These are phyloP conservation scores for Pythium rhizo-oryzae DNA, from an alignment of 352 stramenopile species.

Conservation along the genomic window DNA sequence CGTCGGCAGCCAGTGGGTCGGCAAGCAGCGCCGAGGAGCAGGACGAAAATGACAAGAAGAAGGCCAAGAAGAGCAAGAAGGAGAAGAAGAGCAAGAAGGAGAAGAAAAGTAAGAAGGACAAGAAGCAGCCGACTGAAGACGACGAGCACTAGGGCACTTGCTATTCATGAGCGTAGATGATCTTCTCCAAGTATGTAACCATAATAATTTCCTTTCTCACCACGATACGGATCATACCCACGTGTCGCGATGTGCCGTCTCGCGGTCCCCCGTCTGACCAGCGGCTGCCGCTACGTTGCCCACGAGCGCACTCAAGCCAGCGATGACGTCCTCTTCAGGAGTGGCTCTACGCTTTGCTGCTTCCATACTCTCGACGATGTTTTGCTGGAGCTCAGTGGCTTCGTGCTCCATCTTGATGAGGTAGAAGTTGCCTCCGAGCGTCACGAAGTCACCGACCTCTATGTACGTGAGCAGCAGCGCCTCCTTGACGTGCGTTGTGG, in stretches of 20 bases:
- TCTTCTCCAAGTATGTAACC: constrained; percentile 19
- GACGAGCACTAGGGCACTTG: background rate
- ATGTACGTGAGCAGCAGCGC: constrained; percentile 62
- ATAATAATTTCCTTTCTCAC: constrained; percentile 5
- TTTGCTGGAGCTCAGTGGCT: constrained; percentile 39
- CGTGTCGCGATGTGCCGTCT: constrained; percentile 23
- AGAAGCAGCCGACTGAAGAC: constrained; percentile 27
- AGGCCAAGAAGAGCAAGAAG: constrained; percentile 34
- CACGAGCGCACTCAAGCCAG: background rate
- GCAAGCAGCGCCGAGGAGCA: background rate
- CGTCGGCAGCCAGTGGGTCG: constrained; percentile 2
- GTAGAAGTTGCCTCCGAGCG: constrained; percentile 65
- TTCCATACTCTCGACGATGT: constrained; percentile 43
- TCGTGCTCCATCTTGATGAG: constrained; percentile 69
- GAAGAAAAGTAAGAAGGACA: constrained; percentile 38
- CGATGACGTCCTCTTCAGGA: constrained; percentile 15
- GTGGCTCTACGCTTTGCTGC: constrained; percentile 24
- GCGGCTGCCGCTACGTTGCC: background rate
- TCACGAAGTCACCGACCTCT: constrained; percentile 79
- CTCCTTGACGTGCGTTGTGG: constrained; percentile 46
- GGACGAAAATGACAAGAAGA: constrained; percentile 30
- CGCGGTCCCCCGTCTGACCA: constrained; percentile 8
- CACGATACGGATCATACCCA: constrained; percentile 17
- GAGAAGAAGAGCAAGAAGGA: constrained; percentile 34
- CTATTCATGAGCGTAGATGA: background rate